phyloP scores from a whole-genome alignment of 1,284 basidiomycete species.

The Lentinus polychrous region DNA sequence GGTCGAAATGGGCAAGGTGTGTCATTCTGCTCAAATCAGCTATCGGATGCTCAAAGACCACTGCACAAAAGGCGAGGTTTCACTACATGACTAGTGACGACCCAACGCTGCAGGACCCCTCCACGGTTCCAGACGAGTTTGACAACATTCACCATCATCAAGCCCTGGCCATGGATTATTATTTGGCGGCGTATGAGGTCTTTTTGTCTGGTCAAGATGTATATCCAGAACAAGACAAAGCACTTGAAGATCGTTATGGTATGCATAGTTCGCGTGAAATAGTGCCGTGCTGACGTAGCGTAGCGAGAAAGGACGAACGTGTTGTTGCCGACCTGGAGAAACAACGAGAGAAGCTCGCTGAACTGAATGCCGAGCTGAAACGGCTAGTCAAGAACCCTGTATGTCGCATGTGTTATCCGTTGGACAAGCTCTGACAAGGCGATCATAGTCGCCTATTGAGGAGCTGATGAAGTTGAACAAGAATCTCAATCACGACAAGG shows the following conservation, averaged over 20 bases:
- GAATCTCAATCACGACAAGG: constrained; percentile 52
- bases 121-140: constrained; percentile 59
- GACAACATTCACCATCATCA: constrained; percentile 69
- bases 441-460: constrained; percentile 55
- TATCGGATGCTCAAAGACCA: neutral
- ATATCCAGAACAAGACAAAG: constrained; percentile 62
- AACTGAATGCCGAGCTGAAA: constrained; percentile 46
- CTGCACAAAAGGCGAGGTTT: constrained; percentile 28
- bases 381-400: constrained; percentile 57
- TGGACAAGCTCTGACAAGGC: constrained; percentile 9
- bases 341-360: constrained; percentile 37
- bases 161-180: constrained; percentile 72
- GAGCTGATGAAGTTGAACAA: constrained; percentile 52
- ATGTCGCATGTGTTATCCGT: constrained; percentile 11
- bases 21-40: constrained; percentile 11
- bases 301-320: constrained; percentile 62
- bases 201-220: constrained; percentile 72
- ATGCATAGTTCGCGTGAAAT: constrained; percentile 14
- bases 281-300: constrained; percentile 4
- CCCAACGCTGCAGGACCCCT: constrained; percentile 56
- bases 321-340: constrained; percentile 56
- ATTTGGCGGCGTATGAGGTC: constrained; percentile 57
- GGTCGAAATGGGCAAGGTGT: constrained; percentile 71
- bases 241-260: constrained; percentile 74
- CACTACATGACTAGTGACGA: constrained; percentile 55